Evolutionary conservation across 306 rosid genomes (phyloP).

Genomic region (Cicer pinnatifidum): DNA sequence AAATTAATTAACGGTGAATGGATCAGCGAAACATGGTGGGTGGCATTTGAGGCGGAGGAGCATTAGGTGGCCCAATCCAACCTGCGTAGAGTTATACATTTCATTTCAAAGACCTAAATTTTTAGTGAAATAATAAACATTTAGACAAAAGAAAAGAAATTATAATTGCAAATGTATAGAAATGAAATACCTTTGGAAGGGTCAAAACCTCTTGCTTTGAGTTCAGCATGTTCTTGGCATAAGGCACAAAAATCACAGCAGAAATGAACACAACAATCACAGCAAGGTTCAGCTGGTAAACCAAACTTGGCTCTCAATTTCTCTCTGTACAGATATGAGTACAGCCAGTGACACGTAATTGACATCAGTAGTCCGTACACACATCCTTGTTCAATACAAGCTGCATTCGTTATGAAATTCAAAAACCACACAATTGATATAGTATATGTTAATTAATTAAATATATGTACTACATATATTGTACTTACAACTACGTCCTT

Average conservation of each 20-base stretch:
- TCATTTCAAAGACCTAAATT: no score
- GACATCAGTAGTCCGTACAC: slow-evolving; percentile 50
- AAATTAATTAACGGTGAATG: neutral
- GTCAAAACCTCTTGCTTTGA: slow-evolving; percentile 51
- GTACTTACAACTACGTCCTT: slow-evolving; percentile 52
- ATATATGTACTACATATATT: no score
- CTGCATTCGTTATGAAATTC: slow-evolving; percentile 8
- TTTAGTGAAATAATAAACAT: no score
- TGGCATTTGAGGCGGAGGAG: slow-evolving; percentile 43
- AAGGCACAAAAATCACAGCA: slow-evolving; percentile 48
- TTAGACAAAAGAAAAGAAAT: no score
- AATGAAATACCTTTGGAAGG: slow-evolving; percentile 46
- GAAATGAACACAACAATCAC: slow-evolving; percentile 51
- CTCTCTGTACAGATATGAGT: slow-evolving; percentile 52
- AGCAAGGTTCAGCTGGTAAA: slow-evolving; percentile 51
- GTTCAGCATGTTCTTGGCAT: slow-evolving; percentile 56
- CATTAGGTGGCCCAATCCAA: slow-evolving; percentile 49
- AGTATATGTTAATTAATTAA: no score
- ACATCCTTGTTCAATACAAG: slow-evolving; percentile 51
- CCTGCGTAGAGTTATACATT: slow-evolving; percentile 21
- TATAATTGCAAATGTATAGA: neutral
- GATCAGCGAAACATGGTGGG: slow-evolving; percentile 48
- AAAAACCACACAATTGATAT: no score
- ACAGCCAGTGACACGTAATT: slow-evolving; percentile 45
- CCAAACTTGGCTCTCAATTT: slow-evolving; percentile 46